A percentile compares a stretch with the other conserved stretches of the same genome.
phyloP scores from a whole-genome alignment of 2,329 filamentous ascomycete species.

The Aureobasidium sp. region DNA sequence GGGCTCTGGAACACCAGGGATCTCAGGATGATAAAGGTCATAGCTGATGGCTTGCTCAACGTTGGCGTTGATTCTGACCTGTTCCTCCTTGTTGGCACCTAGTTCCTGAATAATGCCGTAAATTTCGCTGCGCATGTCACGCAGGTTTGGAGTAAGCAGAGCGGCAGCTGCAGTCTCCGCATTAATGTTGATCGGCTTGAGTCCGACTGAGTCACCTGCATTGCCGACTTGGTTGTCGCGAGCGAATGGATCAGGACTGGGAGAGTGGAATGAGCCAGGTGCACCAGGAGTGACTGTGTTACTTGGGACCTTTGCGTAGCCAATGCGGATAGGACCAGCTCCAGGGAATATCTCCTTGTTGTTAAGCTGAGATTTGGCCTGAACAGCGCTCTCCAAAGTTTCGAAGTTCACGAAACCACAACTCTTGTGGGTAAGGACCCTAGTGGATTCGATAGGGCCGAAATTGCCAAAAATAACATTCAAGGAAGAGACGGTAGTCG shows the following conservation, averaged over 20 bases:
- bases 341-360: slow-evolving; percentile 98
- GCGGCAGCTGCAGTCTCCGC: slow-evolving; percentile 45
- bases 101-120: slow-evolving; percentile 80
- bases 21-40: slow-evolving; percentile 68
- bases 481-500: slow-evolving; percentile 89
- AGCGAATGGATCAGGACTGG: slow-evolving; percentile 77
- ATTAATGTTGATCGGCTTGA: slow-evolving; percentile 28
- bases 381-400: slow-evolving; percentile 79
- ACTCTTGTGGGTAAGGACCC: slow-evolving; percentile 96
- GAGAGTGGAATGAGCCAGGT: slow-evolving; percentile 80
- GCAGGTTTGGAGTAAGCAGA: slow-evolving; percentile 63
- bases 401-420: slow-evolving; percentile 99
- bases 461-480: slow-evolving; percentile 94
- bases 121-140: slow-evolving; percentile 76
- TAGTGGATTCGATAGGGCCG: slow-evolving; percentile 80
- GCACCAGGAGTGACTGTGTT: slow-evolving; percentile 81
- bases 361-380: slow-evolving; percentile 81
- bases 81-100: slow-evolving; percentile 75
- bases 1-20: slow-evolving; percentile 81
- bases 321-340: slow-evolving; percentile 88
- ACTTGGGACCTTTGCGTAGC: slow-evolving; percentile 93
- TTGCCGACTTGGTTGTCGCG: slow-evolving; percentile 41
- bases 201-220: slow-evolving; percentile 32
- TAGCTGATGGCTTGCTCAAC: slow-evolving; percentile 73
- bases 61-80: slow-evolving; percentile 61